Percentiles rank a stretch among this genome's conserved stretches.
Conservation (phyloP, 306 rosid species). For the Senna siamea region DNA sequence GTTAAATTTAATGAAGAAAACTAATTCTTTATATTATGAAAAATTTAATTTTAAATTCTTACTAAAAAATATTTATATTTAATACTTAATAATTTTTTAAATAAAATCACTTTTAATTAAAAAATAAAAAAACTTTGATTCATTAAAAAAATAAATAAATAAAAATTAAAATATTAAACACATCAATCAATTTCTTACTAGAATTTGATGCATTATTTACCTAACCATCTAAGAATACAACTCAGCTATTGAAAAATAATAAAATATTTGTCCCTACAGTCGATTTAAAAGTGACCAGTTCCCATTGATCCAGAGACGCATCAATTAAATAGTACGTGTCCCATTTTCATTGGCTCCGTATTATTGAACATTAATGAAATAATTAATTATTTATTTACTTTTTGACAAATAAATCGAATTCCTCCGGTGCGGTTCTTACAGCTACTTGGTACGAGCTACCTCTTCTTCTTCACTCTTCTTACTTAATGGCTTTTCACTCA, state of each 20-base stretch:
- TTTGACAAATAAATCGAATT: too few relatives aligned
- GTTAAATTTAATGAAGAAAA: too few relatives aligned
- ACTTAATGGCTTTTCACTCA: constrained; percentile 25
- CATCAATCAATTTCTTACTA: neutral
- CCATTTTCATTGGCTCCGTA: neutral
- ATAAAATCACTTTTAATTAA: too few relatives aligned
- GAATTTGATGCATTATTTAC: neutral
- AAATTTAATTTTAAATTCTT: too few relatives aligned
- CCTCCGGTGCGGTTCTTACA: too few relatives aligned
- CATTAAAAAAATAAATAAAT: too few relatives aligned
- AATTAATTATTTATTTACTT: neutral
- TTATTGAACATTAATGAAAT: too few relatives aligned
- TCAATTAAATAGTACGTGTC: neutral
- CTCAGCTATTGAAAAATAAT: neutral
- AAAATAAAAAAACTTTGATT: too few relatives aligned
- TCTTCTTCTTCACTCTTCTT: constrained; percentile 17
- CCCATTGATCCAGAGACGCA: neutral
- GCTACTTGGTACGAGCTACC: too few relatives aligned
- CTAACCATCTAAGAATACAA: neutral
- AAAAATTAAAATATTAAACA: neutral
- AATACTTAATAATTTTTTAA: too few relatives aligned
- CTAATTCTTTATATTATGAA: too few relatives aligned
- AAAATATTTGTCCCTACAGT: neutral
- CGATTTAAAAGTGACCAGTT: neutral
- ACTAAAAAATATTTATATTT: too few relatives aligned